phyloP scores from a whole-genome alignment of 805 yeast species.

The Torulaspora maleeae region DNA sequence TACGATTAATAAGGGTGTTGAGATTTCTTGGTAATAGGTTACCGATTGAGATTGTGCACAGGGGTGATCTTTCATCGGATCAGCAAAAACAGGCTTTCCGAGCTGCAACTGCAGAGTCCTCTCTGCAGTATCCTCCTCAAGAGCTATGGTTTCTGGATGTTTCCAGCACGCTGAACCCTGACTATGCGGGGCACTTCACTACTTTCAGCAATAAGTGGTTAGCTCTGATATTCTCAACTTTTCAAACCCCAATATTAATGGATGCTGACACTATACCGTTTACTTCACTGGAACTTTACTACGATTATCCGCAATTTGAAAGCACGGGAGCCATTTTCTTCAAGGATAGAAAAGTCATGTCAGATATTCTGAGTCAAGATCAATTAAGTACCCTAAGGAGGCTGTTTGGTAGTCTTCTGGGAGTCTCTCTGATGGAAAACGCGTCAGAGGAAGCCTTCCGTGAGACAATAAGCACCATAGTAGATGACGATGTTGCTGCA shows the following conservation, averaged over 20 bases:
- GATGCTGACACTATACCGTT: constrained; percentile 52
- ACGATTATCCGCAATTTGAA: constrained; percentile 36
- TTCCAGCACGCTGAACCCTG: constrained; percentile 24
- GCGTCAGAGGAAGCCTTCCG: neutral
- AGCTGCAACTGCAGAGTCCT: constrained; percentile 34
- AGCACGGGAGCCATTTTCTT: constrained; percentile 44
- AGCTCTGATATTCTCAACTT: constrained; percentile 45
- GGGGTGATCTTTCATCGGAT: constrained; percentile 34
- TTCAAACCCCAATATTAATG: constrained; percentile 45
- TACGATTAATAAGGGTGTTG: constrained; percentile 42
- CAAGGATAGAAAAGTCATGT: constrained; percentile 37
- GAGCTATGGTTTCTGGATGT: constrained; percentile 42
- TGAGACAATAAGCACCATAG: neutral
- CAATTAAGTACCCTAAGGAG: constrained; percentile 6
- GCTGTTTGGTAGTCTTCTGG: constrained; percentile 1
- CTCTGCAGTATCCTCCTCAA: constrained; percentile 31
- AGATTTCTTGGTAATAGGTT: constrained; percentile 35
- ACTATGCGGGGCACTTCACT: constrained; percentile 32
- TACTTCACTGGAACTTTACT: constrained; percentile 38
- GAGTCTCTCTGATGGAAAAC: neutral
- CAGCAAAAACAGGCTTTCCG: constrained; percentile 36
- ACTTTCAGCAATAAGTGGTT: constrained; percentile 47
- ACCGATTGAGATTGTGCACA: constrained; percentile 42
- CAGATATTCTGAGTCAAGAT: constrained; percentile 5
- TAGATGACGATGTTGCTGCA: constrained; percentile 2